phyloP scores from a whole-genome alignment of 176 grass and related monocot genomes.

The Ensete ventricosum region DNA sequence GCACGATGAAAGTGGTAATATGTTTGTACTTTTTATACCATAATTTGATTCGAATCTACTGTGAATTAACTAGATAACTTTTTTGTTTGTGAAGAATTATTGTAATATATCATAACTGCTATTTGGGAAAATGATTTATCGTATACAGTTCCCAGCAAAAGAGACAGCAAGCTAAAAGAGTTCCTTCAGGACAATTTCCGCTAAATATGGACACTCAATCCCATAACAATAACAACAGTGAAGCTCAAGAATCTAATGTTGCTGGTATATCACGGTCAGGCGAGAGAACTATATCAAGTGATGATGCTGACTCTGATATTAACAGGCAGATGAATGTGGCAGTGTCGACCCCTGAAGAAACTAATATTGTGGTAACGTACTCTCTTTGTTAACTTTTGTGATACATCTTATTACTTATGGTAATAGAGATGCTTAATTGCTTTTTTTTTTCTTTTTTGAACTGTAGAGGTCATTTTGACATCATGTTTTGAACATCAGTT shows the following conservation, averaged over 20 bases:
- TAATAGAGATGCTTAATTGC: neutral
- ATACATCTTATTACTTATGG: neutral
- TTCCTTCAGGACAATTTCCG: neutral
- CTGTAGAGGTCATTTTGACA: neutral
- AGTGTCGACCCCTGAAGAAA: conserved; percentile 15
- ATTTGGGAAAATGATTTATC: neutral
- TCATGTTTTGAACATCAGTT: too few relatives aligned
- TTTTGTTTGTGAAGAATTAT: too few relatives aligned
- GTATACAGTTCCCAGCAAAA: conserved; percentile 25
- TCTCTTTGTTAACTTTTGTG: neutral
- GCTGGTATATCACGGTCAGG: conserved; percentile 15
- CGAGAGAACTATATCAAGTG: conserved; percentile 20
- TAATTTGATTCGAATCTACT: too few relatives aligned
- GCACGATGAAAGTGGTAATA: neutral
- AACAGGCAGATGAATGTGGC: conserved; percentile 23
- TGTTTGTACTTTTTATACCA: too few relatives aligned
- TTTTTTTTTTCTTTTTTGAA: neutral
- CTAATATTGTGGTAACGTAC: conserved; percentile 20
- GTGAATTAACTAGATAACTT: too few relatives aligned
- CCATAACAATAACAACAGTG: neutral
- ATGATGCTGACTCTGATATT: conserved; percentile 11
- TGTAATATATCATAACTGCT: neutral
- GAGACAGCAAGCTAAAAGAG: conserved; percentile 24
- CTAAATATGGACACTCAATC: conserved; percentile 16
- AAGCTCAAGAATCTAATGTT: conserved; percentile 6